Percentiles rank a stretch among this genome's conserved stretches.
These are phyloP conservation scores for Phialophora expanda DNA, from an alignment of 2,329 filamentous ascomycete species.

Conservation along the genomic window DNA sequence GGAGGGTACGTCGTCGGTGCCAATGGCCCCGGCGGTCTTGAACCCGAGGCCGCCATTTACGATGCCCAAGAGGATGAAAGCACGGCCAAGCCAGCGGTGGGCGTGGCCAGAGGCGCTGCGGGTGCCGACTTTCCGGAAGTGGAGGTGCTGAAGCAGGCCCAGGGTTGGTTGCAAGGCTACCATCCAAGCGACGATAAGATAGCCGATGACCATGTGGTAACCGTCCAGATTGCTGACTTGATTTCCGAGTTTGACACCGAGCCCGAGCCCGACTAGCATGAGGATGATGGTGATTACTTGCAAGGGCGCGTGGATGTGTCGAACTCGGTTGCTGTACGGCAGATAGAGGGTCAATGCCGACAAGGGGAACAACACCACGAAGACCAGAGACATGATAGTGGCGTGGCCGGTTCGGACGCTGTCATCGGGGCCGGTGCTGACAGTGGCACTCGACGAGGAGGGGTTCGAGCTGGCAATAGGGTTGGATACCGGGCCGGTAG, in stretches of 20 bases:
- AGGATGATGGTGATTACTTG: slow-evolving; percentile 57
- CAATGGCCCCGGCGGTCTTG: slow-evolving; percentile 50
- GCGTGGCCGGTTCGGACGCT: slow-evolving; percentile 33
- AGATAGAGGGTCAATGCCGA: slow-evolving; percentile 45
- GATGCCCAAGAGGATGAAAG: slow-evolving; percentile 58
- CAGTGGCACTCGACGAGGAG: slow-evolving; percentile 23
- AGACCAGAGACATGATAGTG: slow-evolving; percentile 52
- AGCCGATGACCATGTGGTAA: slow-evolving; percentile 61
- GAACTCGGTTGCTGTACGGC: slow-evolving; percentile 49
- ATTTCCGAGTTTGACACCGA: slow-evolving; percentile 58
- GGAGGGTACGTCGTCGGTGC: slow-evolving; percentile 41
- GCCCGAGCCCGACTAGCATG: slow-evolving; percentile 55
- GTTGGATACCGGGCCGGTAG: slow-evolving; percentile 30
- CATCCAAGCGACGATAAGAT: slow-evolving; percentile 56
- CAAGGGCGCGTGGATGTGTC: slow-evolving; percentile 52
- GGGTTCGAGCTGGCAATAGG: slow-evolving; percentile 30
- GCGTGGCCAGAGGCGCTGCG: slow-evolving; percentile 47
- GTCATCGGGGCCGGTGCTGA: slow-evolving; percentile 15
- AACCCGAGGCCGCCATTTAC: slow-evolving; percentile 64
- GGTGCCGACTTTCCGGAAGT: slow-evolving; percentile 54
- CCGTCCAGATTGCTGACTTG: slow-evolving; percentile 46
- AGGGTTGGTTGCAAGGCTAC: slow-evolving; percentile 63
- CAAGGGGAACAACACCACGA: slow-evolving; percentile 51
- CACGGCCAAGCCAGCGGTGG: slow-evolving; percentile 63
- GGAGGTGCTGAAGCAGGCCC: slow-evolving; percentile 58